These are phyloP conservation scores for Chrysosporium queenslandicum DNA, from an alignment of 2,329 filamentous ascomycete species.

Conservation along the genomic window DNA sequence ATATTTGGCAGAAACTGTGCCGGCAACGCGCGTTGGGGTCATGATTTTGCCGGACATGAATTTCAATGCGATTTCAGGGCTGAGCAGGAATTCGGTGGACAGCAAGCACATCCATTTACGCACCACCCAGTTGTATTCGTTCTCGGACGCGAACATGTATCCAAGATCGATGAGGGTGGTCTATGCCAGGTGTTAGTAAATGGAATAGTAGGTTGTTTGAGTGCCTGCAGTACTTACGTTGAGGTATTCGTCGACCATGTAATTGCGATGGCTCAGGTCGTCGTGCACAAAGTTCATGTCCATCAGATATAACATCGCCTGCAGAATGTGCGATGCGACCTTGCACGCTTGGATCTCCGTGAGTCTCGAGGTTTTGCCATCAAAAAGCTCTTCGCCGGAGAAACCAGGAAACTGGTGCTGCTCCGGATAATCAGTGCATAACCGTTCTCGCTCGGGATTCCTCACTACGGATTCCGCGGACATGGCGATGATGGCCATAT, in stretches of 20 bases:
- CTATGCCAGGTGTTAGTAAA: conserved; percentile 7
- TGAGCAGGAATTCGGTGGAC: conserved; percentile 23
- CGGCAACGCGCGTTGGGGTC: background rate
- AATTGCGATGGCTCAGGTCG: conserved; percentile 26
- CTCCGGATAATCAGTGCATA: background rate
- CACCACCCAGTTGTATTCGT: background rate
- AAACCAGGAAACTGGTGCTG: conserved; percentile 10
- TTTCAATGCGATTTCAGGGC: conserved; percentile 22
- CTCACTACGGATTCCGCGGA: conserved; percentile 20
- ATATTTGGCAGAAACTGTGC: background rate
- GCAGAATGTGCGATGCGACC: conserved; percentile 24
- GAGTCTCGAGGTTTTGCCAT: conserved; percentile 17
- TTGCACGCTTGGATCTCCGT: conserved; percentile 24
- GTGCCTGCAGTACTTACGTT: conserved; percentile 19
- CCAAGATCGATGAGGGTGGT: conserved; percentile 25
- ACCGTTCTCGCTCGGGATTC: conserved; percentile 5
- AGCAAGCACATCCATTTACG: conserved; percentile 10
- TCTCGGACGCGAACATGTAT: conserved; percentile 16
- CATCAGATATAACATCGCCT: conserved; percentile 23
- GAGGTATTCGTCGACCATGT: conserved; percentile 23
- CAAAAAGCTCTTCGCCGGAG: conserved; percentile 8
- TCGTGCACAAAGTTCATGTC: conserved; percentile 24
- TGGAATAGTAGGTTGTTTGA: background rate
- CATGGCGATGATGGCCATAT: conserved; percentile 24
- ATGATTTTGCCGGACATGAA: background rate